Conservation (phyloP, 768 basidiomycete genomes). For the Vishniacozyma victoriae region DNA sequence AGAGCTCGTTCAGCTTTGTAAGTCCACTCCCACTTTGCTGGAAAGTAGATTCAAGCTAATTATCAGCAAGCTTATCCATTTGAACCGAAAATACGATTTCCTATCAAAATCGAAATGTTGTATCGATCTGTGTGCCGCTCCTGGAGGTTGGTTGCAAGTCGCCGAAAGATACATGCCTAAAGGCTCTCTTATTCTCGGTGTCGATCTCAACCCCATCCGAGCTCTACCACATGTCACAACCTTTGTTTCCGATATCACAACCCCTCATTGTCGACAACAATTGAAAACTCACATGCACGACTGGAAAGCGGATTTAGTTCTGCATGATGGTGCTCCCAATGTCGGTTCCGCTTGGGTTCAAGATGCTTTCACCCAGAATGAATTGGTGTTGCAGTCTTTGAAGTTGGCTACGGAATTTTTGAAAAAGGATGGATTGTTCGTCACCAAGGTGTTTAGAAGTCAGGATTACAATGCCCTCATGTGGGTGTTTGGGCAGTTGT, state of each 20-base stretch:
- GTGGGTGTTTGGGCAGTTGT: slow-evolving; percentile 97
- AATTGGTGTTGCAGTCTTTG: slow-evolving; percentile 89
- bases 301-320: slow-evolving; percentile 97
- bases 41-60: slow-evolving; percentile 1
- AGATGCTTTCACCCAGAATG: slow-evolving; percentile 94
- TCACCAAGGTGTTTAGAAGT: slow-evolving; percentile 97
- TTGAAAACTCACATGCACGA: slow-evolving; percentile 86
- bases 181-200: slow-evolving; percentile 86
- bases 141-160: slow-evolving; percentile 98
- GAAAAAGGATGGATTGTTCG: slow-evolving; percentile 84
- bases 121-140: slow-evolving; percentile 96
- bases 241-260: slow-evolving; percentile 91
- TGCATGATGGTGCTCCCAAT: slow-evolving; percentile 98
- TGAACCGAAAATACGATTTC: slow-evolving; percentile 96
- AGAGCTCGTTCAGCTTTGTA: slow-evolving; percentile 86
- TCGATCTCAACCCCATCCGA: slow-evolving; percentile 92
- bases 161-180: slow-evolving; percentile 95
- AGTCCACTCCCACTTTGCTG: slow-evolving; percentile 11
- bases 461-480: slow-evolving; percentile 97
- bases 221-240: slow-evolving; percentile 89
- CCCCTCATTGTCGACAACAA: slow-evolving; percentile 76
- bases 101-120: slow-evolving; percentile 77
- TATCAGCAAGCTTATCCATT: slow-evolving; percentile 78
- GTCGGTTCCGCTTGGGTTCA: slow-evolving; percentile 99
- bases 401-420: slow-evolving; percentile 95